These are phyloP conservation scores for Metschnikowia matae DNA, from an alignment of 805 yeast species.

Conservation along the genomic window DNA sequence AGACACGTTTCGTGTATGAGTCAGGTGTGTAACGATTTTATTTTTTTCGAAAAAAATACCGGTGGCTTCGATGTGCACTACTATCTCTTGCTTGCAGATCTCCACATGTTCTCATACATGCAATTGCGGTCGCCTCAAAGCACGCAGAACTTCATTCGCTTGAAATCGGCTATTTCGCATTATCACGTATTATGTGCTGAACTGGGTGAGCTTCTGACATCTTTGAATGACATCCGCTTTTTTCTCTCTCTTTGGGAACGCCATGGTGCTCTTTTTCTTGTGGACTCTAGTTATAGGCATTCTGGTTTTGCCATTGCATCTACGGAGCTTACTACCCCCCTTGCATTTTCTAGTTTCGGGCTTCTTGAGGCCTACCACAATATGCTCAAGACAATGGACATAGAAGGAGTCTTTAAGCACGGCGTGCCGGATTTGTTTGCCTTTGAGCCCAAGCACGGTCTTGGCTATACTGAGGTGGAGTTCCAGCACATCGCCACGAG, in stretches of 20 bases:
- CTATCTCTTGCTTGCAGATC: slow-evolving; percentile 12
- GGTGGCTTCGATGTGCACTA: slow-evolving; percentile 6
- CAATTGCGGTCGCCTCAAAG: slow-evolving; percentile 1
- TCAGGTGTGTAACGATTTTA: slow-evolving; percentile 5
- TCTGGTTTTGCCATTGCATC: background rate
- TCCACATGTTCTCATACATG: slow-evolving; percentile 12
- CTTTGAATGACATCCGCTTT: slow-evolving; percentile 6
- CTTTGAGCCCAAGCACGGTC: background rate
- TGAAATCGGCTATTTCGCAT: slow-evolving; percentile 10
- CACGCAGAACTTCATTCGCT: slow-evolving; percentile 7
- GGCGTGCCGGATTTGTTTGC: slow-evolving; percentile 6
- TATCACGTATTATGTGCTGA: slow-evolving; percentile 4
- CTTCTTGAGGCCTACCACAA: slow-evolving; percentile 4
- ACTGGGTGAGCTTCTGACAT: background rate
- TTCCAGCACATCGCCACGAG: background rate
- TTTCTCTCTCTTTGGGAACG: slow-evolving; percentile 9
- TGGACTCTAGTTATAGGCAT: slow-evolving; percentile 1
- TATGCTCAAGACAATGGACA: slow-evolving; percentile 7
- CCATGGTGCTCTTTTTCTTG: slow-evolving; percentile 5
- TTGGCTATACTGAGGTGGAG: background rate
- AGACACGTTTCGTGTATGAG: slow-evolving; percentile 5
- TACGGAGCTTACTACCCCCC: background rate
- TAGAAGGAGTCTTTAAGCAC: background rate
- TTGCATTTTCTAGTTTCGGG: background rate
- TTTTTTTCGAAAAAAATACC: background rate